These are phyloP conservation scores for Carpinus fangiana DNA, from an alignment of 306 rosid genomes.

Conservation along the genomic window DNA sequence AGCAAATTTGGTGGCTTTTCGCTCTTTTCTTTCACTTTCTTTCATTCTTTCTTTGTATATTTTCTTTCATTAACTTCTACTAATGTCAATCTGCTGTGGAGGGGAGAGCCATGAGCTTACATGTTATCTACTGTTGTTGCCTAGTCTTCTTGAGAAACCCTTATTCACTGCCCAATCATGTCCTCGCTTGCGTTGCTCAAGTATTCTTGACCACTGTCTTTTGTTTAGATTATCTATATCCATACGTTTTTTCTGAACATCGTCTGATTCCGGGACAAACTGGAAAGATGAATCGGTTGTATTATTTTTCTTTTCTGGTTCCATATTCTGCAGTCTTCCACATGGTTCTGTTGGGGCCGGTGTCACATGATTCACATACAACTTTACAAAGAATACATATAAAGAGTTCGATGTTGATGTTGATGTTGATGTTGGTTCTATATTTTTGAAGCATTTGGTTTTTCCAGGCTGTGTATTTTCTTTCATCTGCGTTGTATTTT, in stretches of 20 bases:
- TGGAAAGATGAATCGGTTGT: no score
- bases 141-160: neutral
- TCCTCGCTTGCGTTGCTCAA: neutral
- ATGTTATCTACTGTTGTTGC: neutral
- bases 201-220: neutral
- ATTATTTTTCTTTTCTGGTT: no score
- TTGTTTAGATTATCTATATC: neutral
- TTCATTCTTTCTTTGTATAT: no score
- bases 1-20: neutral
- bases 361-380: neutral
- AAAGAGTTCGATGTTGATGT: neutral
- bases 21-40: no score
- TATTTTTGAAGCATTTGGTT: neutral
- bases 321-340: neutral
- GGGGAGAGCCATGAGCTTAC: neutral
- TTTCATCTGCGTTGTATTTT: neutral
- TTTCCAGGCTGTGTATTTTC: neutral
- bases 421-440: neutral
- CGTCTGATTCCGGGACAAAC: no score
- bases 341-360: neutral
- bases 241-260: no score
- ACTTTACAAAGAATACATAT: neutral
- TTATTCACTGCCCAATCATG: neutral
- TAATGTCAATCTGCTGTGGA: neutral
- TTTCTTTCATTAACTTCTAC: neutral